A percentile compares a stretch with the other conserved stretches of the same genome.
These are phyloP conservation scores for Tuber borchii DNA, from an alignment of 495 filamentous ascomycete genomes.

Conservation along the genomic window DNA sequence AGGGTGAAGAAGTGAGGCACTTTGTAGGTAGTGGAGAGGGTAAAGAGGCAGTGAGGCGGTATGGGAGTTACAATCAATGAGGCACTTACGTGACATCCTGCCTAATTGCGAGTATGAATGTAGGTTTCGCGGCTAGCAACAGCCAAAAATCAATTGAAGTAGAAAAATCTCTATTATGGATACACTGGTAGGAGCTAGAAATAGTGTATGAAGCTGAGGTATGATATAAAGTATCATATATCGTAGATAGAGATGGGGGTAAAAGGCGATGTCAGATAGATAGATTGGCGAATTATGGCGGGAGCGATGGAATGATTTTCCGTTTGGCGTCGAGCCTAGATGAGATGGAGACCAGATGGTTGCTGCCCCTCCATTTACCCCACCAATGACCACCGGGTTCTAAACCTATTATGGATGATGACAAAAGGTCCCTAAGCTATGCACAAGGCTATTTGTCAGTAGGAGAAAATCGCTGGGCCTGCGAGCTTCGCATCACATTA, in stretches of 20 bases:
- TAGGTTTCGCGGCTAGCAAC: neutral
- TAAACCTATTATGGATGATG: neutral
- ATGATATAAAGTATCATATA: neutral
- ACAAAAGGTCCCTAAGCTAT: neutral
- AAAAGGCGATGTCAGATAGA: neutral
- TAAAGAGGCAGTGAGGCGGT: neutral
- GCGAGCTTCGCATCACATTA: too few relatives aligned
- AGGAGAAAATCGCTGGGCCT: too few relatives aligned
- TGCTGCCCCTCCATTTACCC: neutral
- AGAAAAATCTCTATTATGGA: neutral
- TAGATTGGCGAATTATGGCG: neutral
- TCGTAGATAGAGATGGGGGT: neutral
- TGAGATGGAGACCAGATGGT: neutral
- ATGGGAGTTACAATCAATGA: neutral
- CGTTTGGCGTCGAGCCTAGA: neutral
- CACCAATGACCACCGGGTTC: neutral
- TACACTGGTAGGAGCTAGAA: neutral
- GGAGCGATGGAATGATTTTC: neutral
- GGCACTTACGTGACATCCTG: conserved; percentile 1
- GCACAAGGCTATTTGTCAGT: too few relatives aligned
- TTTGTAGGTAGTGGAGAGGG: neutral
- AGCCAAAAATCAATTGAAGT: neutral
- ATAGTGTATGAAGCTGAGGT: neutral
- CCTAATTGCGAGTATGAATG: neutral
- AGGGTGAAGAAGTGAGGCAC: neutral